Conservation (phyloP, 225 moss, liverwort and hornwort genomes). For the Pseudisothecium myosuroides region DNA sequence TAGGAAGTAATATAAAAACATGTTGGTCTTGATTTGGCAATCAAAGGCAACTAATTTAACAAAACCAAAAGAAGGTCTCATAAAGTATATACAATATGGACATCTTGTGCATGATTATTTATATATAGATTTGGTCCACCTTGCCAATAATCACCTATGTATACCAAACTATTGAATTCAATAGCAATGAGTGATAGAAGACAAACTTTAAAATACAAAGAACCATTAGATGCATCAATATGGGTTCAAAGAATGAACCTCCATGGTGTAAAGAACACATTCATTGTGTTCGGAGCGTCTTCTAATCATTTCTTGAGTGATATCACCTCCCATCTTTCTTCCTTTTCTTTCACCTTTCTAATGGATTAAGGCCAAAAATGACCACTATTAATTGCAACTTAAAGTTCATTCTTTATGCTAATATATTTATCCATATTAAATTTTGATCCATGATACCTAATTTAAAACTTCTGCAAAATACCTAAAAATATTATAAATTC, state of each 20-base stretch:
- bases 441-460: background rate
- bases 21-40: background rate
- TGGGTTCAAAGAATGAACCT: background rate
- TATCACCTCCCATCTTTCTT: slow-evolving; percentile 31
- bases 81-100: background rate
- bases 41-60: background rate
- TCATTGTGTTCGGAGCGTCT: slow-evolving; percentile 56
- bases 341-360: background rate
- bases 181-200: background rate
- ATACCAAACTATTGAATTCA: background rate
- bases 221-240: background rate
- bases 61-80: background rate
- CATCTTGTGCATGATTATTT: background rate
- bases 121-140: background rate
- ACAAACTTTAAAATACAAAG: background rate
- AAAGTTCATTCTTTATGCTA: too few relatives aligned
- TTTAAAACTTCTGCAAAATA: too few relatives aligned
- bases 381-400: background rate
- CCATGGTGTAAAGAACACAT: slow-evolving; percentile 48
- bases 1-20: too few relatives aligned
- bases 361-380: background rate
- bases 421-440: background rate
- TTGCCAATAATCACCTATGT: background rate
- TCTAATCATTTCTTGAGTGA: slow-evolving; percentile 49
- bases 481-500: background rate